Base-by-base conservation (phyloP, 148 eudicot genomes). In the Rhododendron henanense region DNA sequence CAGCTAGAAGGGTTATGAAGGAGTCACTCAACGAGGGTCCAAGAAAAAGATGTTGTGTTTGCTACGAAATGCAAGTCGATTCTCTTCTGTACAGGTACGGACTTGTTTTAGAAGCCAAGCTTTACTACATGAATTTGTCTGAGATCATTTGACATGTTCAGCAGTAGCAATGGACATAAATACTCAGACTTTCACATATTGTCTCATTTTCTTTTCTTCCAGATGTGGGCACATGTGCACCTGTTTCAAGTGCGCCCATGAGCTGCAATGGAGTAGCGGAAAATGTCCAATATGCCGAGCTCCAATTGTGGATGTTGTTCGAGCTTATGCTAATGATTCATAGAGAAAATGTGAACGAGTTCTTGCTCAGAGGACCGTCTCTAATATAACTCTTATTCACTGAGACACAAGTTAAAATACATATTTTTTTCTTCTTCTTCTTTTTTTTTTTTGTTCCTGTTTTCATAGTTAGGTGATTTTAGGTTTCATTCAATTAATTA, bases 191-290 rank as follows among this genome's bases (percentile, higher is more conserved):
- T 71, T 31, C 33, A 71, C 3, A 33, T 16, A 28, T 14, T 35
- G 74, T 77, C 35, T 21, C 5, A n/a, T 50, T 48, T 76, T 53
- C 3, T 71, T 31, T 69, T 69, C 33, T 44, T 87, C 63, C 92
- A 96, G 98, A 90, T 96, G 99, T 86, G 99, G 99, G 82, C 98
- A 96, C 84, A 96, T 96, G 96, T 96, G 99, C 90, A 92, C 98
- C 13, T 96, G 99, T 81, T 93, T 90, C 87, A 76, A 89, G 33
- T 96, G 99, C 74, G 98, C 94, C 14, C 89, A 89, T 63, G 93
- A 94, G 83, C 45, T 94, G 83, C 94, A 88, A 81, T 85, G 93
- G 91, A 89, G 93, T 41, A 91, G 89, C 10, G 92, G 93, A 9
- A 93, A 87, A 87, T 96, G 99, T 63, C 98, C 99, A 18, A 89